Percentiles rank a stretch among this genome's conserved stretches.
Conservation (phyloP, 352 stramenopile species). For the Pythium phragmitis region DNA sequence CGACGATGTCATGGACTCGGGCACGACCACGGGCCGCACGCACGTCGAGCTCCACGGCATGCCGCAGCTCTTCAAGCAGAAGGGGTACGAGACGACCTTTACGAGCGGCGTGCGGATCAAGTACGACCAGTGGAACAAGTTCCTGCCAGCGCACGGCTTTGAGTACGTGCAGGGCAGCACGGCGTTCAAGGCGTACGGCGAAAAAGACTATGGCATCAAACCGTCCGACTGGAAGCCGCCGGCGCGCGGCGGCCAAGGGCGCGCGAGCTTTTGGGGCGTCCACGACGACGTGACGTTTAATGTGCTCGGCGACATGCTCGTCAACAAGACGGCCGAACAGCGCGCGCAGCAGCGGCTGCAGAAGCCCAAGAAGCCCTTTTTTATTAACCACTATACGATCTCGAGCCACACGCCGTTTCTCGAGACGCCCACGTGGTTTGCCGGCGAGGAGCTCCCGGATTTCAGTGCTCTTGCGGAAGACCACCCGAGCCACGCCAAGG, state of each 20-base stretch:
- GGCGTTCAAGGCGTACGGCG: slow-evolving; percentile 20
- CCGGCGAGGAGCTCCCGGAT: slow-evolving; percentile 32
- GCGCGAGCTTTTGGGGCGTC: slow-evolving; percentile 40
- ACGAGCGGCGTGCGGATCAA: slow-evolving; percentile 40
- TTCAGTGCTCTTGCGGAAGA: slow-evolving; percentile 30
- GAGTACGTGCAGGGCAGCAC: slow-evolving; percentile 41
- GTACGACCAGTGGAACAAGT: slow-evolving; percentile 56
- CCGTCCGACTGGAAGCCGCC: slow-evolving; percentile 33
- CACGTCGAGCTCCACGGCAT: slow-evolving; percentile 38
- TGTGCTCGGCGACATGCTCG: slow-evolving; percentile 42
- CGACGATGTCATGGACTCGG: slow-evolving; percentile 38
- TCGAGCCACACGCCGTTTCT: slow-evolving; percentile 49
- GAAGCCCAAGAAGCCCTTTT: slow-evolving; percentile 43
- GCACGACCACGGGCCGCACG: slow-evolving; percentile 35
- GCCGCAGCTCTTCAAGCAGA: slow-evolving; percentile 53
- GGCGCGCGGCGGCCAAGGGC: slow-evolving; percentile 15
- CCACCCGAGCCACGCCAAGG: slow-evolving; percentile 1
- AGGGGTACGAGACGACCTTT: slow-evolving; percentile 52
- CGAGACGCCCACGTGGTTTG: slow-evolving; percentile 40
- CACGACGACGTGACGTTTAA: slow-evolving; percentile 38
- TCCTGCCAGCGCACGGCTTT: slow-evolving; percentile 49
- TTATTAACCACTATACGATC: slow-evolving; percentile 62
- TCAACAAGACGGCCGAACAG: slow-evolving; percentile 48
- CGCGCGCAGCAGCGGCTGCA: slow-evolving; percentile 19
- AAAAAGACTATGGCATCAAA: slow-evolving; percentile 32